Evolutionary conservation across 805 yeast genomes (phyloP).

Genomic region (Ogataea pilisensis): DNA sequence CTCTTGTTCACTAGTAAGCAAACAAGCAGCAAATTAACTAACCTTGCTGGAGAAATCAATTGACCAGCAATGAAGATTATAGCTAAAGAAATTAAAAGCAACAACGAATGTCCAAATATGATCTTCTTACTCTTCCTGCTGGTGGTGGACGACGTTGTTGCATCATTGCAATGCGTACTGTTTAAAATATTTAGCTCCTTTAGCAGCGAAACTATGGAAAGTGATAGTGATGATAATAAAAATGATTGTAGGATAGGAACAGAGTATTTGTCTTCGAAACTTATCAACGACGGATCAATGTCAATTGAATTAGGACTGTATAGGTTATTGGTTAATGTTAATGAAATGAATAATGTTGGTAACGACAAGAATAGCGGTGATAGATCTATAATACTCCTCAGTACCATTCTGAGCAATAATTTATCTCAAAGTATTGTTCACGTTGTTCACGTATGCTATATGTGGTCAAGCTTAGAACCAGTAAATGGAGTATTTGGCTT

Average conservation of each 20-base stretch:
- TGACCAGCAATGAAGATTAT: slow-evolving; percentile 19
- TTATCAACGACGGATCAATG: not conserved
- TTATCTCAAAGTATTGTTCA: too few relatives aligned
- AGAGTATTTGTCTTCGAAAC: slow-evolving; percentile 5
- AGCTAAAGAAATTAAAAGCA: slow-evolving; percentile 14
- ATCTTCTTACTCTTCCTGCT: not conserved
- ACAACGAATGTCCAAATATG: too few relatives aligned
- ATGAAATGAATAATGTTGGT: slow-evolving; percentile 31
- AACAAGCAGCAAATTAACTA: slow-evolving; percentile 23
- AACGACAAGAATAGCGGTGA: slow-evolving; percentile 32
- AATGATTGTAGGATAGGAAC: slow-evolving; percentile 17
- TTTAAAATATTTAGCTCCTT: not conserved
- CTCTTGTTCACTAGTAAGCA: slow-evolving; percentile 15
- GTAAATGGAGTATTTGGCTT: too few relatives aligned
- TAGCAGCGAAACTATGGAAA: slow-evolving; percentile 1
- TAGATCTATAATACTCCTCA: slow-evolving; percentile 21
- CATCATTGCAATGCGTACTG: too few relatives aligned
- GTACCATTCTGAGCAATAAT: slow-evolving; percentile 6
- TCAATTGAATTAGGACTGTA: slow-evolving; percentile 5
- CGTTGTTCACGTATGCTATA: too few relatives aligned
- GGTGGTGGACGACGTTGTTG: not conserved
- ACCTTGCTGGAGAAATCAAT: slow-evolving; percentile 26
- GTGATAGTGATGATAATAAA: slow-evolving; percentile 23
- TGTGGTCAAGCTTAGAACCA: too few relatives aligned
- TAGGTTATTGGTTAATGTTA: slow-evolving; percentile 19